phyloP scores from a whole-genome alignment of 106 monocot genomes.

The Apostasia shenzhenica region DNA sequence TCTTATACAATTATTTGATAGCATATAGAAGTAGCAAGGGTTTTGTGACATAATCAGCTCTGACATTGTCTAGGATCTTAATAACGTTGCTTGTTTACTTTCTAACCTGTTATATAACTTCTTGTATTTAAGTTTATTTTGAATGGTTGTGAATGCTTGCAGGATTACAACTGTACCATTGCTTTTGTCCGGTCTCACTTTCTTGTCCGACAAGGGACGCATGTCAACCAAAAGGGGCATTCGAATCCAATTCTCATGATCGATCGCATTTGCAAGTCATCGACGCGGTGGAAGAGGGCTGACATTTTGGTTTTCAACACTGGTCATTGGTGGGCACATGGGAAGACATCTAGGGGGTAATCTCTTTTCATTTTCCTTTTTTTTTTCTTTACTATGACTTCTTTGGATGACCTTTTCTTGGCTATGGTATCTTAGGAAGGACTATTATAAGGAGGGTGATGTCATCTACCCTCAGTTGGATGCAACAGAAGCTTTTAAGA shows the following conservation, averaged over 20 bases:
- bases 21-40: too few relatives aligned
- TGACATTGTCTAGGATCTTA: too few relatives aligned
- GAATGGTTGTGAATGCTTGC: constrained; percentile 6
- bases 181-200: constrained; percentile 90
- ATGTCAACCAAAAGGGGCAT: constrained; percentile 41
- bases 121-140: background rate
- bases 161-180: constrained; percentile 87
- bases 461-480: constrained; percentile 73
- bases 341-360: constrained; percentile 91
- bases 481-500: constrained; percentile 71
- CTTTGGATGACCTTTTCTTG: background rate
- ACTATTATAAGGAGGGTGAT: constrained; percentile 79
- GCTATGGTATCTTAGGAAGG: constrained; percentile 36
- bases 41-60: too few relatives aligned
- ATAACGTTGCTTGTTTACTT: too few relatives aligned
- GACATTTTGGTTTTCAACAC: constrained; percentile 89
- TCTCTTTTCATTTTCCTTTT: background rate
- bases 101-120: too few relatives aligned
- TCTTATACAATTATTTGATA: too few relatives aligned
- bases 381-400: background rate
- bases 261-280: constrained; percentile 78
- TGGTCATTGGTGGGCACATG: constrained; percentile 98
- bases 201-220: constrained; percentile 75
- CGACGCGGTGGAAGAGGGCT: constrained; percentile 76
- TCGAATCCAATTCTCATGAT: constrained; percentile 66